Conservation (phyloP, 163 green algal genomes). For the Scenedesmus sp. region DNA sequence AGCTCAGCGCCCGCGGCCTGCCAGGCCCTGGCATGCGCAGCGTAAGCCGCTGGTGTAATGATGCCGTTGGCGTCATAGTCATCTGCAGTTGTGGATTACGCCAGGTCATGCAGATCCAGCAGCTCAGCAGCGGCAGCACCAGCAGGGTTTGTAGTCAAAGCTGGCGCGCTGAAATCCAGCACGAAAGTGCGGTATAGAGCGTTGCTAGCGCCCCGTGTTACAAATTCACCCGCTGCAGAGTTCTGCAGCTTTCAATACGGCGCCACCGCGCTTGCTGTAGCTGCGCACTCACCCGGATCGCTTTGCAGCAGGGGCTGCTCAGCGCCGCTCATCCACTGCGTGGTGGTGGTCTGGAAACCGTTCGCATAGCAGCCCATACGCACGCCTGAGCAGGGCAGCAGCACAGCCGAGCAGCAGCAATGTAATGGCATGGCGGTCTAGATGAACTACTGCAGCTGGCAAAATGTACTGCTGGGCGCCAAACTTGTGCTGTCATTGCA, state of each 20-base stretch:
- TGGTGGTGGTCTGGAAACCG: constrained; percentile 73
- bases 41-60: constrained; percentile 68
- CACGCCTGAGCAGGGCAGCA: constrained; percentile 31
- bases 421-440: not conserved
- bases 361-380: constrained; percentile 74
- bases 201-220: not conserved
- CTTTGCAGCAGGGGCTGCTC: not conserved
- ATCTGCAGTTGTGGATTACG: constrained; percentile 20
- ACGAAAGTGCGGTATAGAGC: not conserved
- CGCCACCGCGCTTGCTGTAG: not conserved
- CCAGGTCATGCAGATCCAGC: not conserved
- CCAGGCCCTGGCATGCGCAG: constrained; percentile 58
- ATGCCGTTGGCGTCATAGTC: constrained; percentile 60
- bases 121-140: constrained; percentile 9
- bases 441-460: not conserved
- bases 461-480: not conserved
- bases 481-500: too few relatives aligned
- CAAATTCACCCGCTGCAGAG: not conserved
- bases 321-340: constrained; percentile 59
- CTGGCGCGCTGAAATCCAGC: too few relatives aligned
- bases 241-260: not conserved
- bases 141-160: too few relatives aligned
- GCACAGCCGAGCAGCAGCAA: not conserved
- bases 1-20: constrained; percentile 58
- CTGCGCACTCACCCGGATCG: not conserved